phyloP scores from a whole-genome alignment of 176 grass and related monocot genomes.

The Chrysopogon serrulatus region DNA sequence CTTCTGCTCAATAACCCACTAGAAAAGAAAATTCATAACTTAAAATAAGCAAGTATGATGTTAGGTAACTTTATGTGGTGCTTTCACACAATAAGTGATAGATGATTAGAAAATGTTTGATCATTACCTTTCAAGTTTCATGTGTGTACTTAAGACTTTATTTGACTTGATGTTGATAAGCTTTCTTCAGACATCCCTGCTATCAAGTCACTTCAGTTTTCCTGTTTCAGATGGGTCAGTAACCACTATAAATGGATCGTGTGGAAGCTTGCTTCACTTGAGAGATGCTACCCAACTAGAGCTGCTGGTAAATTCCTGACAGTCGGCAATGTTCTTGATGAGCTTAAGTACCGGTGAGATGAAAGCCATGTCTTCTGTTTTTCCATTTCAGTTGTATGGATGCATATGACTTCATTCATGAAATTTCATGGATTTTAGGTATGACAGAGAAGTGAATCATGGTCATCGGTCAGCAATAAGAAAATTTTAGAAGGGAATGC shows the following conservation, averaged over 20 bases:
- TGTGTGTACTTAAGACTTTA: not conserved
- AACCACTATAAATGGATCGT: constrained; percentile 92
- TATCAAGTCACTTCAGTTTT: constrained; percentile 33
- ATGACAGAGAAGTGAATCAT: constrained; percentile 88
- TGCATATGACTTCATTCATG: constrained; percentile 20
- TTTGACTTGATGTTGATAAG: constrained; percentile 2
- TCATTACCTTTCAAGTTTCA: not conserved
- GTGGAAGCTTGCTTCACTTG: constrained; percentile 85
- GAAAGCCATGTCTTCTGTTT: constrained; percentile 1
- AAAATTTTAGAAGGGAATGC: constrained; percentile 89
- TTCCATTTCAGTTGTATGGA: constrained; percentile 12
- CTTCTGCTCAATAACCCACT: not conserved
- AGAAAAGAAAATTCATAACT: not conserved
- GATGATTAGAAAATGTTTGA: not conserved
- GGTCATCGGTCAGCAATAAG: constrained; percentile 85
- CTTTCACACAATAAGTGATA: not conserved
- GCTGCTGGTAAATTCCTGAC: constrained; percentile 74
- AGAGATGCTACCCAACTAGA: constrained; percentile 68
- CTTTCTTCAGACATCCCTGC: not conserved
- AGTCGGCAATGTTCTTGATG: constrained; percentile 84
- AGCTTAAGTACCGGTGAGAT: constrained; percentile 86
- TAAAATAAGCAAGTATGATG: not conserved
- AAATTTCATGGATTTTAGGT: constrained; percentile 48
- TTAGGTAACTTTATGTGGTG: not conserved
- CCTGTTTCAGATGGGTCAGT: constrained; percentile 70